Base-by-base conservation (phyloP, 1,284 basidiomycete genomes). In the Coniophora puteana region DNA sequence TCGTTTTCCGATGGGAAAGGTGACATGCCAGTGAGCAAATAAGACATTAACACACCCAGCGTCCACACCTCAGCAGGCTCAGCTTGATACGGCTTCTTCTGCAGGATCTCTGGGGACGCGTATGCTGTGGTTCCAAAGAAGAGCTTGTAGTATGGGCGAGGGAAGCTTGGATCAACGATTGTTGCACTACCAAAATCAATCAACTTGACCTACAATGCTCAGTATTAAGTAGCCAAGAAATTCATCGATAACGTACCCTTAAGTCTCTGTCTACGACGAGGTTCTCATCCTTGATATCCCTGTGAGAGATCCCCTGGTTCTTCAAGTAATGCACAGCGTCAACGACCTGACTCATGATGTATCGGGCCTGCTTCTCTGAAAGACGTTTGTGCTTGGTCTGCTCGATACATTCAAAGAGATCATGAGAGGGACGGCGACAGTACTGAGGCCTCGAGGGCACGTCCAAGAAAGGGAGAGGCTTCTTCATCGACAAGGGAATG, bases 201-300 rank as follows among this genome's bases (percentile, higher is more conserved):
- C 38, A 96, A 73, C 62, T 96, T 95, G 56, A 94, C 86, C 80
- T 88, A 57, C 25, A 43, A 38, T 20, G 20, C n/a, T n/a, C n/a
- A 38, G 5, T 31, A 10, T 21, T 48, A 27, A 54, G 34, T 35
- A 30, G 12, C 10, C 18, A 16, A 21, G 14, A 41, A 10, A 40
- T 26, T 20, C 5, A 28, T 16, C n/a, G 22, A 33, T 8, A 12
- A 48, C 59, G 46, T 49, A 85, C 87, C 65, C 76, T 83, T 42
- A 85, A 67, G 48, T 86, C 66, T 40, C 68, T 69, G 60, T 93
- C 90, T 44, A 95, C 81, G 41, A 94, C 83, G 37, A 93, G 66
- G 55, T 96, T 96, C 63, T 96, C 93, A 56, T 95, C 93, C 61
- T 96, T 96, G 65, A 96, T 87, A 58, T 96, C 93, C 38, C 93